Evolutionary conservation across 495 filamentous ascomycete species (phyloP).

Genomic region (Pyrenopolyporus hunteri): DNA sequence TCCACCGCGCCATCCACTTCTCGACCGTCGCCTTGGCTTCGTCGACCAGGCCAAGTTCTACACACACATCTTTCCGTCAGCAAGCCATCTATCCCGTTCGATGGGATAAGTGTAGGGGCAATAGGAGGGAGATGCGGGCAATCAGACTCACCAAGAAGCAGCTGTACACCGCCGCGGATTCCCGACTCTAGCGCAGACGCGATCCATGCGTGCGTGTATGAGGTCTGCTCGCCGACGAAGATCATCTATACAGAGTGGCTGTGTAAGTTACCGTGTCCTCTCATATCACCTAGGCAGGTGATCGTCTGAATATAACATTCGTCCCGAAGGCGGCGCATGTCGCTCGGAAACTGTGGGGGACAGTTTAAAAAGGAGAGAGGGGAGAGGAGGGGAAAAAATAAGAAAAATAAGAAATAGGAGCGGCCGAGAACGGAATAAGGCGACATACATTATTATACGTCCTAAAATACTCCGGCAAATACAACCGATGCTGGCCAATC

Average conservation of each 20-base stretch:
- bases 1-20: conserved; percentile 74
- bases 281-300: too few species aligned
- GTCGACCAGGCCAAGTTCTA: conserved; percentile 69
- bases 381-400: not conserved
- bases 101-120: not conserved
- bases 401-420: not conserved
- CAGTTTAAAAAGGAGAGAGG: not conserved
- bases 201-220: conserved; percentile 78
- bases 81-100: not conserved
- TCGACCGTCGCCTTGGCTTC: conserved; percentile 68
- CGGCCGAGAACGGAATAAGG: too few species aligned
- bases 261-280: not conserved
- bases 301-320: too few species aligned
- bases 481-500: conserved; percentile 67
- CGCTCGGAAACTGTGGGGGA: not conserved
- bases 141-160: conserved; percentile 55
- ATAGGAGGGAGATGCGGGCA: not conserved
- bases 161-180: conserved; percentile 67
- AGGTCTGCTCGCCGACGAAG: conserved; percentile 74
- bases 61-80: conserved; percentile 4
- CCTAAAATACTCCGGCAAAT: conserved; percentile 71
- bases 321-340: too few species aligned
- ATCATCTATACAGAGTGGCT: conserved; percentile 51
- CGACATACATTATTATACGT: conserved; percentile 62
- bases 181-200: conserved; percentile 70